Evolutionary conservation across 768 basidiomycete genomes (phyloP).

Genomic region (Trichaptum fuscoviolaceum): DNA sequence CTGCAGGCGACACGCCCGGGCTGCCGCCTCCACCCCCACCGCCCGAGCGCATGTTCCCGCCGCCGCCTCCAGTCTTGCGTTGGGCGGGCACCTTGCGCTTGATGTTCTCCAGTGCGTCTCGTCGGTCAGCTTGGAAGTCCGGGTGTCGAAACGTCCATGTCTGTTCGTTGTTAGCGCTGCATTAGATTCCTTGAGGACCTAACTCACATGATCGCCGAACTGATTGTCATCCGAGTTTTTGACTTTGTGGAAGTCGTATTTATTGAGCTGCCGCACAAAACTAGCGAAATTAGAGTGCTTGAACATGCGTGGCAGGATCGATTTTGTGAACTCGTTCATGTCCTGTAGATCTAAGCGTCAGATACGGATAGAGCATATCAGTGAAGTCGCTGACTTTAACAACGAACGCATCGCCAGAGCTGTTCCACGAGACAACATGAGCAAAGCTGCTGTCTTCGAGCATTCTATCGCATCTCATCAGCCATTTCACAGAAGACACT

Average conservation of each 20-base stretch:
- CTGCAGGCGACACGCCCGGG: constrained; percentile 1
- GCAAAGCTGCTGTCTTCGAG: constrained; percentile 73
- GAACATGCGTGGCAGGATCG: constrained; percentile 38
- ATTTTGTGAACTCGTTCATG: constrained; percentile 95
- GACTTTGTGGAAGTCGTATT: constrained; percentile 46
- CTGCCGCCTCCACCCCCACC: neutral
- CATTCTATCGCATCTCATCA: constrained; percentile 50
- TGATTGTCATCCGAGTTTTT: constrained; percentile 82
- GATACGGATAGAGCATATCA: neutral
- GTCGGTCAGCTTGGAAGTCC: constrained; percentile 50
- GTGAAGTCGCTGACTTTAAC: constrained; percentile 52
- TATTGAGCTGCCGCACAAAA: constrained; percentile 39
- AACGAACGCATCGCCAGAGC: constrained; percentile 82
- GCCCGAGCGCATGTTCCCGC: neutral
- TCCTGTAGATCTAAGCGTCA: constrained; percentile 36
- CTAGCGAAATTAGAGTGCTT: constrained; percentile 40
- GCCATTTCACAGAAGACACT: neutral
- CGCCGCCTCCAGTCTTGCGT: constrained; percentile 22
- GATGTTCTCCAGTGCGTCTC: constrained; percentile 55
- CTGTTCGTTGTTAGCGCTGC: constrained; percentile 35
- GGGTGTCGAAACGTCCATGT: constrained; percentile 48
- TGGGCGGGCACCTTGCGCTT: constrained; percentile 30
- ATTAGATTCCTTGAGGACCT: neutral
- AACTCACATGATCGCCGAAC: constrained; percentile 52
- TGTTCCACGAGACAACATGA: constrained; percentile 78